Percentiles rank a stretch among this genome's conserved stretches.
phyloP scores from a whole-genome alignment of 2,329 filamentous ascomycete species.

The Fusarium brachygibbosum region DNA sequence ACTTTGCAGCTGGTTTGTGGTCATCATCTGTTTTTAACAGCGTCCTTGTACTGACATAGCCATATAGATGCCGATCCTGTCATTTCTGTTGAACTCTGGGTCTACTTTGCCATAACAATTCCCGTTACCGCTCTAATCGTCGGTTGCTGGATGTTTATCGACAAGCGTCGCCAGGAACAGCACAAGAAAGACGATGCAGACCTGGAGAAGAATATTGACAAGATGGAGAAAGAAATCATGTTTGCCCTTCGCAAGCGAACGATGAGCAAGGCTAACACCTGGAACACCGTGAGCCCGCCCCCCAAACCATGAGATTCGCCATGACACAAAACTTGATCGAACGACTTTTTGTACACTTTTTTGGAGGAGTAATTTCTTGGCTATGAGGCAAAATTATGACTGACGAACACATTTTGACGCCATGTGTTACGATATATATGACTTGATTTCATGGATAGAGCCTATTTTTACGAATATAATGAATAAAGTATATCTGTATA shows the following conservation, averaged over 20 bases:
- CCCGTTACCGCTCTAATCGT: slow-evolving; percentile 70
- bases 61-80: slow-evolving; percentile 53
- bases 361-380: slow-evolving; percentile 6
- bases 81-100: slow-evolving; percentile 69
- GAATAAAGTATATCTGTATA: slow-evolving; percentile 18
- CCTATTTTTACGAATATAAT: slow-evolving; percentile 16
- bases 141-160: slow-evolving; percentile 67
- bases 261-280: slow-evolving; percentile 68
- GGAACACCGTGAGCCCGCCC: slow-evolving; percentile 59
- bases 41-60: slow-evolving; percentile 3
- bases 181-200: slow-evolving; percentile 65
- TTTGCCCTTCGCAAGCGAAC: slow-evolving; percentile 68
- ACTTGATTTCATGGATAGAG: slow-evolving; percentile 25
- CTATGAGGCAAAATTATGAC: slow-evolving; percentile 25
- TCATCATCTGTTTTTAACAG: neutral
- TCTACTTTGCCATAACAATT: slow-evolving; percentile 73
- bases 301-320: slow-evolving; percentile 37
- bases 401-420: slow-evolving; percentile 33
- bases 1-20: slow-evolving; percentile 65
- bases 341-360: neutral
- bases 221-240: slow-evolving; percentile 71
- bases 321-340: neutral
- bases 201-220: slow-evolving; percentile 67
- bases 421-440: slow-evolving; percentile 28
- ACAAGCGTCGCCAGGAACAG: slow-evolving; percentile 63